Evolutionary conservation across 2,329 filamentous ascomycete genomes (phyloP).

Genomic region (Hymenoscyphus scutula): DNA sequence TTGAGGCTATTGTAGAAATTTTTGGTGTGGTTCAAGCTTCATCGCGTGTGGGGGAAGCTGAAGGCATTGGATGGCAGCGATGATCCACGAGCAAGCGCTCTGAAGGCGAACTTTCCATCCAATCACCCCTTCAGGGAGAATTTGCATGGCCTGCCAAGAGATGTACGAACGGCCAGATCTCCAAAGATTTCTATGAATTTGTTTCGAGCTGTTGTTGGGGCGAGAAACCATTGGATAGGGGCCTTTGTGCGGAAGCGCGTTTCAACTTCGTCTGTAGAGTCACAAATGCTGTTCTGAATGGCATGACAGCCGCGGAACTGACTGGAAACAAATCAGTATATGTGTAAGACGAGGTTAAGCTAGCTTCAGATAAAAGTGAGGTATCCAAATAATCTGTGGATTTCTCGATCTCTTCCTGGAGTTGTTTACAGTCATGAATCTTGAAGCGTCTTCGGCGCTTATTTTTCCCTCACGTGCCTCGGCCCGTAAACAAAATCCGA

Average conservation of each 20-base stretch:
- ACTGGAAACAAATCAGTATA: not conserved
- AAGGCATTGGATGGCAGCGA: conserved; percentile 11
- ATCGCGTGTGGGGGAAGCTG: conserved; percentile 9
- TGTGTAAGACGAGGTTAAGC: not conserved
- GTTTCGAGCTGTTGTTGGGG: conserved; percentile 26
- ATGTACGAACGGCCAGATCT: conserved; percentile 16
- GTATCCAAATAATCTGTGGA: not conserved
- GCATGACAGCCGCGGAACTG: not conserved
- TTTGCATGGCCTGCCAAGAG: conserved; percentile 25
- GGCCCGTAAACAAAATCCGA: not conserved
- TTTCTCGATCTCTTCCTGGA: not conserved
- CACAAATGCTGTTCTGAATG: conserved; percentile 2
- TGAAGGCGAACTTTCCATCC: conserved; percentile 14
- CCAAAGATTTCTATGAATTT: conserved; percentile 24
- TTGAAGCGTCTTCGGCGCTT: not conserved
- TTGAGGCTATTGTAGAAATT: not conserved
- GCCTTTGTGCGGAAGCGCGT: not conserved
- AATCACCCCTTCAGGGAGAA: conserved; percentile 23
- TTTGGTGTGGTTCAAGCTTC: conserved; percentile 20
- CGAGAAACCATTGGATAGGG: conserved; percentile 2
- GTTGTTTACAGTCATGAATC: not conserved
- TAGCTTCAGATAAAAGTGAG: not conserved
- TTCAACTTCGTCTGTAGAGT: conserved; percentile 13
- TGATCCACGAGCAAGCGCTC: conserved; percentile 10
- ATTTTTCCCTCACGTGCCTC: not conserved